A percentile compares a stretch with the other conserved stretches of the same genome.
Conservation (phyloP, 116 monocot genomes). For the Thalassia testudinum region DNA sequence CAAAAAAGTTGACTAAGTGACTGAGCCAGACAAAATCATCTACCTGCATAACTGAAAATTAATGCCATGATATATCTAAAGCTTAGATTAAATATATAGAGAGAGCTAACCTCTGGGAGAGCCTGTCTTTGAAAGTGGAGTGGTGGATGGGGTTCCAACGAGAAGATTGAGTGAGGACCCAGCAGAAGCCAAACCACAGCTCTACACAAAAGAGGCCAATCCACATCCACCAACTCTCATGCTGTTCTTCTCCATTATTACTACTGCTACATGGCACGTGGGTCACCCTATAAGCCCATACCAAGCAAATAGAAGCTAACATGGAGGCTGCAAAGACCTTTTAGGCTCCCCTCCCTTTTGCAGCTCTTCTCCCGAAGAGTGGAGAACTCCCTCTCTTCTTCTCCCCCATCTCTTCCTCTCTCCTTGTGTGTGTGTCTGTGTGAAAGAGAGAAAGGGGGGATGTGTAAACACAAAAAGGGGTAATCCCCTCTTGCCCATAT, state of each 20-base stretch:
- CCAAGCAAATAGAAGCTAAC: slow-evolving; percentile 1
- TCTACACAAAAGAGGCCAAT: slow-evolving; percentile 43
- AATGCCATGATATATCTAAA: too few species aligned
- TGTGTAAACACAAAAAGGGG: too few species aligned
- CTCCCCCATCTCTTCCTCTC: too few species aligned
- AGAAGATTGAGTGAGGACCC: slow-evolving; percentile 41
- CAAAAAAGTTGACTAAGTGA: too few species aligned
- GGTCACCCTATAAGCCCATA: slow-evolving; percentile 15
- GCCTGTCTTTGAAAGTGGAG: slow-evolving; percentile 33
- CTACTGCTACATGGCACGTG: background rate
- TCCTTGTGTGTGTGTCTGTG: too few species aligned
- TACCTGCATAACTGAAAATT: too few species aligned
- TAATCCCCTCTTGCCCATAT: too few species aligned
- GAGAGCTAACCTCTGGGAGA: slow-evolving; percentile 27
- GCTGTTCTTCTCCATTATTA: background rate
- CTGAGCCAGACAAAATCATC: too few species aligned
- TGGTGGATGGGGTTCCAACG: slow-evolving; percentile 43
- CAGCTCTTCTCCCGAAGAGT: slow-evolving; percentile 8
- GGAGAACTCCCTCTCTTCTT: background rate
- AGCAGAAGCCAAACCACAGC: slow-evolving; percentile 57
- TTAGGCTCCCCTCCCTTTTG: slow-evolving; percentile 6
- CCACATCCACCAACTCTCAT: slow-evolving; percentile 37
- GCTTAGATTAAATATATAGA: too few species aligned
- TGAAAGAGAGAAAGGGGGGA: too few species aligned
- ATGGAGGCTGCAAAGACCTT: slow-evolving; percentile 8